Percentiles rank a stretch among this genome's conserved stretches.
phyloP scores from a whole-genome alignment of 2,329 filamentous ascomycete genomes.

The Grosmannia serpens region DNA sequence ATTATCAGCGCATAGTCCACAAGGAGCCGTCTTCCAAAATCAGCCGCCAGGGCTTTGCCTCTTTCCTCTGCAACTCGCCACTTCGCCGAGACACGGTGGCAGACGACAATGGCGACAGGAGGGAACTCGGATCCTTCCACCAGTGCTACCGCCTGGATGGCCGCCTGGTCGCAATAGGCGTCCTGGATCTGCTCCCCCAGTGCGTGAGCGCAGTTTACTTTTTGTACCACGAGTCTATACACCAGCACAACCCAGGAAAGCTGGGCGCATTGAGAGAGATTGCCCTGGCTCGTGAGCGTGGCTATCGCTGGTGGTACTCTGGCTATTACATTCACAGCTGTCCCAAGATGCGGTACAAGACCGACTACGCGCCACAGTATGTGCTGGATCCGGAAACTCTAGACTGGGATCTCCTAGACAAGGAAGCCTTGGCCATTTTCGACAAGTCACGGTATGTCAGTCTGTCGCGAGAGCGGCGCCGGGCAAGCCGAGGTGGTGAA shows the following conservation, averaged over 20 bases:
- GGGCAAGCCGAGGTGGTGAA: constrained; percentile 14
- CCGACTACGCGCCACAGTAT: constrained; percentile 63
- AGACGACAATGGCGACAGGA: constrained; percentile 36
- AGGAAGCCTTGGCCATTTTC: constrained; percentile 33
- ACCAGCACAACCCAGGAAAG: constrained; percentile 61
- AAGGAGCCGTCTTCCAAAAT: constrained; percentile 51
- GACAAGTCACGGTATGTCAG: constrained; percentile 47
- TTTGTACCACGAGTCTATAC: constrained; percentile 65
- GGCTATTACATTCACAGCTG: constrained; percentile 76
- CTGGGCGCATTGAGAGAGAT: constrained; percentile 65
- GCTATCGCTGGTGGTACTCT: constrained; percentile 68
- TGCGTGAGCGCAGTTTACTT: constrained; percentile 77
- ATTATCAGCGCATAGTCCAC: constrained; percentile 67
- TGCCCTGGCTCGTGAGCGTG: constrained; percentile 53
- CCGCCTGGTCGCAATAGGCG: constrained; percentile 61
- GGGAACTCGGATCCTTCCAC: constrained; percentile 61
- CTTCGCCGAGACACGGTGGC: constrained; percentile 35
- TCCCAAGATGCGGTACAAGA: constrained; percentile 77
- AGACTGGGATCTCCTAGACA: constrained; percentile 49
- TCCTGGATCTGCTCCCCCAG: constrained; percentile 65
- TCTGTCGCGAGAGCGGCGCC: constrained; percentile 21
- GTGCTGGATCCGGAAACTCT: constrained; percentile 59
- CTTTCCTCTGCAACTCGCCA: constrained; percentile 65
- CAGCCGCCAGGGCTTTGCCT: constrained; percentile 48
- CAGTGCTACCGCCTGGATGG: constrained; percentile 75